Evolutionary conservation across 148 eudicot species (phyloP), one percentile per base, ranked within the genome.

Genomic region (Arctostaphylos glauca): DNA sequence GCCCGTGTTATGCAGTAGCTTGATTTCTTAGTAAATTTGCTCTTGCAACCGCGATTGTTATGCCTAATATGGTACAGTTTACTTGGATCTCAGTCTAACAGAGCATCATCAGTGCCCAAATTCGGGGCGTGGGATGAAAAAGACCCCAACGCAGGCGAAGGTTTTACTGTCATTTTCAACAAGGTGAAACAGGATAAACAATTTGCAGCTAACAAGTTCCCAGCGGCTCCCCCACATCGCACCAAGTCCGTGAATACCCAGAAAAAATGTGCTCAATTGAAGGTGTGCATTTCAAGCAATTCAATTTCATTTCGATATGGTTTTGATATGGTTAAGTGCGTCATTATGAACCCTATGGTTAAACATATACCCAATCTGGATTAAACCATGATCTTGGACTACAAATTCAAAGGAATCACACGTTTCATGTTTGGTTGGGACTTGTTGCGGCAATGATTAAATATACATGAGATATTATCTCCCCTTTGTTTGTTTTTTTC

Each of bases 171-270:
- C 38, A 85, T 88, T 67, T 90, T 88, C 85, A 76, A 88, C 62
- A 90, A 85, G 82, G 87, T 90, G 55, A 88, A 90, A 80, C 87
- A 88, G 77, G 92, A 90, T 56, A 90, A 88, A 81, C 90, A 88
- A 7, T 85, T 64, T 46, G 82, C 88, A 56, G 88, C 87, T 50
- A 53, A 89, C n/a, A 86, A 82, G 52, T 85, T 88, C 78, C 87
- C 87, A 4, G 14, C 70, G 2, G 67, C 74, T n/a, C 9, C 85
- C 3, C 81, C 71, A 50, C 85, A 85, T 52, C 81, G 80, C 2
- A 46, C 13, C 56, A 79, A 77, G 13, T 16, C 75, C 49, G 31
- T 84, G 8, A 74, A 76, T 54, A 41, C 18, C 80, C 85, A 76
- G 55, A 84, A 72, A 56, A 85, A 81, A 44, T 19, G 72, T 5